Conservation (phyloP, 2,329 filamentous ascomycete genomes). For the Colletotrichum shisoi region DNA sequence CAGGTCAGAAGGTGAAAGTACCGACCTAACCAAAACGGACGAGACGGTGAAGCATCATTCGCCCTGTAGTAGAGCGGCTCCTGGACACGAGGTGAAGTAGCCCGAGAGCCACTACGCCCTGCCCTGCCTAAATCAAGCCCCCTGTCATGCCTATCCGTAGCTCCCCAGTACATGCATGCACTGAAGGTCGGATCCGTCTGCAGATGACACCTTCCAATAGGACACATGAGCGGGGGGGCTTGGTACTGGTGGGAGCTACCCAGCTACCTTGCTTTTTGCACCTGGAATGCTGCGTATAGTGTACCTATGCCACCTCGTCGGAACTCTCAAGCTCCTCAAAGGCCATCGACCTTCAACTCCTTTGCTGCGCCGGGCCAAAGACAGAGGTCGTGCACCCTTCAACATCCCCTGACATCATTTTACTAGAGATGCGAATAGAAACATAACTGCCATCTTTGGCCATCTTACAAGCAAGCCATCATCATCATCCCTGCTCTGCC, state of each 20-base stretch:
- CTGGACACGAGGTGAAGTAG: too few relatives aligned
- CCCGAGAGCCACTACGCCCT: too few relatives aligned
- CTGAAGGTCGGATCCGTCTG: slow-evolving; percentile 38
- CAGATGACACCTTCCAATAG: slow-evolving; percentile 39
- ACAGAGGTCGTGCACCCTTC: slow-evolving; percentile 20
- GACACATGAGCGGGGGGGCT: slow-evolving; percentile 29
- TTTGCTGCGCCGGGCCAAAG: slow-evolving; percentile 19
- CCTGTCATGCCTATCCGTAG: too few relatives aligned
- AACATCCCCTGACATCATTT: slow-evolving; percentile 19
- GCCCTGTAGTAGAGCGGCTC: too few relatives aligned
- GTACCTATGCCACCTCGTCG: slow-evolving; percentile 18
- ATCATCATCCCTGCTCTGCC: slow-evolving; percentile 34
- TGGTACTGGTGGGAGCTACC: too few relatives aligned
- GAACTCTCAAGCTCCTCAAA: slow-evolving; percentile 26
- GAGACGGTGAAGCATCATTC: too few relatives aligned
- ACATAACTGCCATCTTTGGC: slow-evolving; percentile 37
- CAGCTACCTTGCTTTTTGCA: slow-evolving; percentile 19
- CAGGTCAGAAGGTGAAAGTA: too few relatives aligned
- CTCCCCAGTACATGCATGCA: slow-evolving; percentile 36
- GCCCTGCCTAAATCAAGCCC: too few relatives aligned
- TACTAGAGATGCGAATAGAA: slow-evolving; percentile 35
- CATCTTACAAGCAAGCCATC: slow-evolving; percentile 18
- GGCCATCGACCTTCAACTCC: slow-evolving; percentile 11
- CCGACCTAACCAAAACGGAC: too few relatives aligned
- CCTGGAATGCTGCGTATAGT: slow-evolving; percentile 10